Evolutionary conservation across 2,329 filamentous ascomycete species (phyloP).

Genomic region (Botryotinia calthae): DNA sequence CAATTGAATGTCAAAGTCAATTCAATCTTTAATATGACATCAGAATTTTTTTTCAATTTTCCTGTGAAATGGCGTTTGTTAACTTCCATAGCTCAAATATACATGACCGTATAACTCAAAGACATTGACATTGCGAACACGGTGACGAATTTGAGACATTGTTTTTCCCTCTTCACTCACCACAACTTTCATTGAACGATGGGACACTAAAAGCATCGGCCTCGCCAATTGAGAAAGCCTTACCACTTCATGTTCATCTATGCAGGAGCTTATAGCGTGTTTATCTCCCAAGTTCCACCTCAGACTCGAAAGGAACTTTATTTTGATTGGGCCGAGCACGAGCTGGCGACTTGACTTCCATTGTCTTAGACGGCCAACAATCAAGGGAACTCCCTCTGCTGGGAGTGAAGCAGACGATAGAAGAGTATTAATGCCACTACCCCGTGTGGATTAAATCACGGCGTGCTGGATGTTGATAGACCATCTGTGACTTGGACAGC

Average conservation of each 20-base stretch:
- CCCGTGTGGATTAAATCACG: not conserved
- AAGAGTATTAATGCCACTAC: not conserved
- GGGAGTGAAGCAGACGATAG: not conserved
- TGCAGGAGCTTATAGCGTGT: not conserved
- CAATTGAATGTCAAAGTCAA: no score
- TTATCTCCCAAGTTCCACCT: not conserved
- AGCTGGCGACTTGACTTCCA: not conserved
- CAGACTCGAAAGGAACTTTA: not conserved
- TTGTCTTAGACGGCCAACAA: not conserved
- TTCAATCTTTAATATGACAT: not conserved
- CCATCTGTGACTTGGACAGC: not conserved
- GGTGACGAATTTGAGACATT: not conserved
- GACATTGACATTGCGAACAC: not conserved
- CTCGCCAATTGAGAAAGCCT: not conserved
- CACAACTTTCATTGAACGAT: not conserved
- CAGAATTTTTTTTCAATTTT: not conserved
- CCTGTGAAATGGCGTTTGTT: not conserved
- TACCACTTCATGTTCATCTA: no score
- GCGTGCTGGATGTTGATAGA: not conserved
- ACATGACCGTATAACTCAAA: not conserved
- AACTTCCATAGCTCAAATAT: not conserved
- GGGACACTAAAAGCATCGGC: not conserved
- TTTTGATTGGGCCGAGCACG: not conserved
- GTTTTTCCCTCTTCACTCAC: not conserved
- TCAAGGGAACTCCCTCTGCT: not conserved